These are phyloP conservation scores for Triticum dicoccoides DNA, from an alignment of 176 grass and related monocot genomes.

Conservation along the genomic window DNA sequence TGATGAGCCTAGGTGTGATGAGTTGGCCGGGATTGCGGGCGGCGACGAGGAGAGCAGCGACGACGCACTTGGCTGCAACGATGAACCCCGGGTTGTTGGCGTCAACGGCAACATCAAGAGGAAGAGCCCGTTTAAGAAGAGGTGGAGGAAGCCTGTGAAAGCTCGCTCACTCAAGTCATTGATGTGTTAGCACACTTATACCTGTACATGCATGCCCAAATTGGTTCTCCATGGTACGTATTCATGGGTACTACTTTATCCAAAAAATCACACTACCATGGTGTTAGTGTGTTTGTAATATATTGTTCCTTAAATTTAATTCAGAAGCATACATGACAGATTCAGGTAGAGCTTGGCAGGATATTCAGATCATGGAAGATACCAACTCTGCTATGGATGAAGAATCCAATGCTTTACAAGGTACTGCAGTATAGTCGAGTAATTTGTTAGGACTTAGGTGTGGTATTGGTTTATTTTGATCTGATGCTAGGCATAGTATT, in stretches of 20 bases:
- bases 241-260: background rate
- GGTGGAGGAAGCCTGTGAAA: slow-evolving; percentile 57
- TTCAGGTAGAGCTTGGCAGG: background rate
- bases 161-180: slow-evolving; percentile 53
- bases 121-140: slow-evolving; percentile 24
- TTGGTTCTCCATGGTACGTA: background rate
- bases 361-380: background rate
- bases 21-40: slow-evolving; percentile 6
- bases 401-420: background rate
- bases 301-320: background rate
- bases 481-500: too few relatives aligned
- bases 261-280: background rate
- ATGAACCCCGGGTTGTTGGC: background rate
- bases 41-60: slow-evolving; percentile 47
- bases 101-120: slow-evolving; percentile 10
- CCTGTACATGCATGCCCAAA: background rate
- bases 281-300: background rate
- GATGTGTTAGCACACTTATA: slow-evolving; percentile 3
- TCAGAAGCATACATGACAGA: background rate
- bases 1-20: background rate
- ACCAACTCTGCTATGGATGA: background rate
- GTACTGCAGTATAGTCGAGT: background rate
- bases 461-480: too few relatives aligned
- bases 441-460: background rate
- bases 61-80: background rate